Percentiles rank a stretch among this genome's conserved stretches.
Evolutionary conservation across 257 asterid species (phyloP).

Genomic region (Buddleja alternifolia): DNA sequence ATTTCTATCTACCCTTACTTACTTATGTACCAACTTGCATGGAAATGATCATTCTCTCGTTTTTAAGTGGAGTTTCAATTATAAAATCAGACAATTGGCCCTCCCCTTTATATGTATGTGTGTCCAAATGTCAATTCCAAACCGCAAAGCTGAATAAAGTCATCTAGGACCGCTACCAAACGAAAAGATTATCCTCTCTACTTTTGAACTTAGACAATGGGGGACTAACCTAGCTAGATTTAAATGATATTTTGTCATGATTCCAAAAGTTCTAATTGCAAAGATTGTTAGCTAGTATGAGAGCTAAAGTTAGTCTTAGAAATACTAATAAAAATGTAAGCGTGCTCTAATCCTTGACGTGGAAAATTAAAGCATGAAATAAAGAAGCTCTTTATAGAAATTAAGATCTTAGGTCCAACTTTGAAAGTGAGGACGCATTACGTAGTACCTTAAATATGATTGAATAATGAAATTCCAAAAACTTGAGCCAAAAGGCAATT

Average conservation of each 20-base stretch:
- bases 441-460: too few species aligned
- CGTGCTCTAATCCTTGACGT: constrained; percentile 36
- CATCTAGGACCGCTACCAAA: constrained; percentile 36
- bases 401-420: constrained; percentile 20
- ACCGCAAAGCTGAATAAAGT: constrained; percentile 24
- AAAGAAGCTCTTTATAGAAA: neutral
- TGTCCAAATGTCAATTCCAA: constrained; percentile 23
- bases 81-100: constrained; percentile 15
- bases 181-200: constrained; percentile 23
- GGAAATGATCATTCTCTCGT: constrained; percentile 41
- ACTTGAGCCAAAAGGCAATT: too few species aligned
- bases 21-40: constrained; percentile 39
- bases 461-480: too few species aligned
- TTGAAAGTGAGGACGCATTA: constrained; percentile 3
- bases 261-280: constrained; percentile 38
- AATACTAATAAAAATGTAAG: constrained; percentile 26
- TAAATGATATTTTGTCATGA: constrained; percentile 9
- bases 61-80: constrained; percentile 40
- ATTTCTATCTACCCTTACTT: constrained; percentile 19
- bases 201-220: constrained; percentile 25
- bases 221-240: constrained; percentile 27
- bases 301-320: constrained; percentile 29
- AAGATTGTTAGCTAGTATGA: constrained; percentile 26
- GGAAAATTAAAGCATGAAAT: constrained; percentile 27
- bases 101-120: neutral